Conservation (phyloP, 2,329 filamentous ascomycete genomes). For the Scedosporium aurantiacum region DNA sequence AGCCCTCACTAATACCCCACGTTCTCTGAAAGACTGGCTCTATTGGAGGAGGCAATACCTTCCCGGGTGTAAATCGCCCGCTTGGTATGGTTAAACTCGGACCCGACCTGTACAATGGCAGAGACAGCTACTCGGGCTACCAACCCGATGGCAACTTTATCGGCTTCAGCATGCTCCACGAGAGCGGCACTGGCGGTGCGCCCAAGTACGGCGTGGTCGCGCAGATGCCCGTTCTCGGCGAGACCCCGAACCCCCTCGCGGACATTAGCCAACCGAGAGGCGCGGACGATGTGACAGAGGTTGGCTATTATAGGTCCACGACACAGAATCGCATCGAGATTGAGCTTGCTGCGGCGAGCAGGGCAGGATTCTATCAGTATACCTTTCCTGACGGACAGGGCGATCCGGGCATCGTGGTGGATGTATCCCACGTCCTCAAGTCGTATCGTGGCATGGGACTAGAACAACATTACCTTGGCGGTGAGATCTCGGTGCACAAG, state of each 20-base stretch:
- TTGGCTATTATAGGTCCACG: conserved; percentile 50
- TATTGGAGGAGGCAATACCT: conserved; percentile 35
- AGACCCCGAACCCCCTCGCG: conserved; percentile 40
- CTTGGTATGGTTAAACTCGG: conserved; percentile 39
- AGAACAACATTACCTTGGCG: conserved; percentile 52
- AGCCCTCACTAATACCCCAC: neutral
- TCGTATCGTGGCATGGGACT: conserved; percentile 49
- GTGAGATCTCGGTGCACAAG: conserved; percentile 41
- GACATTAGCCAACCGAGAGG: conserved; percentile 45
- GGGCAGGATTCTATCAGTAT: conserved; percentile 51
- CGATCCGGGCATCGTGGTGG: conserved; percentile 39
- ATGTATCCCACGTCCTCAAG: conserved; percentile 55
- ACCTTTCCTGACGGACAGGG: conserved; percentile 34
- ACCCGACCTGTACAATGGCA: conserved; percentile 35
- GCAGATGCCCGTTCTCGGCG: conserved; percentile 43
- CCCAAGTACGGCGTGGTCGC: conserved; percentile 59
- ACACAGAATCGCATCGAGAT: conserved; percentile 44
- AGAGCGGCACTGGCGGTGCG: conserved; percentile 56
- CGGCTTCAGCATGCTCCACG: conserved; percentile 54
- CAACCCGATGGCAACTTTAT: conserved; percentile 39
- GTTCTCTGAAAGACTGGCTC: conserved; percentile 27
- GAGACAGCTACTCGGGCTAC: conserved; percentile 43
- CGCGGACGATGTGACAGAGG: conserved; percentile 35
- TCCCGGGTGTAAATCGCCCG: conserved; percentile 36
- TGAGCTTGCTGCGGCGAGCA: conserved; percentile 44